A percentile compares a stretch with the other conserved stretches of the same genome.
phyloP scores from a whole-genome alignment of 2,329 filamentous ascomycete species.

The Colletotrichum sp. region DNA sequence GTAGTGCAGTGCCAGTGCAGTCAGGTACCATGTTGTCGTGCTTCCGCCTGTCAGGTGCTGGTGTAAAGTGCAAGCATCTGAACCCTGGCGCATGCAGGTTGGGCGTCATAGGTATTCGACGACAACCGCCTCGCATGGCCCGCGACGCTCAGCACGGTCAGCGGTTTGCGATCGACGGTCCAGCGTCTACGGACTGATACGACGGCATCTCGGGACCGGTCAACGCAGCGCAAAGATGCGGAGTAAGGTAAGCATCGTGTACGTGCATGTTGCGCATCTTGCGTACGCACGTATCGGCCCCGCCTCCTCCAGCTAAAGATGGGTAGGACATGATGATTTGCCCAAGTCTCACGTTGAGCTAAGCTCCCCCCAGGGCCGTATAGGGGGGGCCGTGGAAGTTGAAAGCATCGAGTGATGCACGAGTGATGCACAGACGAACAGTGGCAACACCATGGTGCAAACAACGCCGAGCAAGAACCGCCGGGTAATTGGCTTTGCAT shows the following conservation, averaged over 20 bases:
- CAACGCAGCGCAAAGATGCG: background rate
- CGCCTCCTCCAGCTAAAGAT: background rate
- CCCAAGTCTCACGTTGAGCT: background rate
- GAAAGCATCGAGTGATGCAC: background rate
- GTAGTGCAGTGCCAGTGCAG: background rate
- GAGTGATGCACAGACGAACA: background rate
- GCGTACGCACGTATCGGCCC: background rate
- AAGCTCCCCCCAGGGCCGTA: background rate
- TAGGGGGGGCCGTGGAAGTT: background rate
- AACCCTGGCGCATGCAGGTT: background rate
- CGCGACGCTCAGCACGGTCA: too few species aligned
- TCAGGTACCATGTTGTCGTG: background rate
- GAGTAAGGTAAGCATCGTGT: background rate
- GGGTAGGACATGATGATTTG: background rate
- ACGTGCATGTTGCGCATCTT: background rate
- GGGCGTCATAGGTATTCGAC: too few species aligned
- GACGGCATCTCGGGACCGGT: background rate
- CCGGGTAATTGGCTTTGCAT: background rate
- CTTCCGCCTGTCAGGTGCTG: background rate
- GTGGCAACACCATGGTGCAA: slow-evolving; percentile 4
- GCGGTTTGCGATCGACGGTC: too few species aligned
- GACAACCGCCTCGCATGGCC: too few species aligned
- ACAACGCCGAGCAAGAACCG: background rate
- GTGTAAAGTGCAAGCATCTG: background rate
- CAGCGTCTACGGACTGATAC: background rate